Evolutionary conservation across 2,329 filamentous ascomycete genomes (phyloP), one percentile per base, ranked within the genome.

Genomic region (Pestalotiopsis sp.): DNA sequence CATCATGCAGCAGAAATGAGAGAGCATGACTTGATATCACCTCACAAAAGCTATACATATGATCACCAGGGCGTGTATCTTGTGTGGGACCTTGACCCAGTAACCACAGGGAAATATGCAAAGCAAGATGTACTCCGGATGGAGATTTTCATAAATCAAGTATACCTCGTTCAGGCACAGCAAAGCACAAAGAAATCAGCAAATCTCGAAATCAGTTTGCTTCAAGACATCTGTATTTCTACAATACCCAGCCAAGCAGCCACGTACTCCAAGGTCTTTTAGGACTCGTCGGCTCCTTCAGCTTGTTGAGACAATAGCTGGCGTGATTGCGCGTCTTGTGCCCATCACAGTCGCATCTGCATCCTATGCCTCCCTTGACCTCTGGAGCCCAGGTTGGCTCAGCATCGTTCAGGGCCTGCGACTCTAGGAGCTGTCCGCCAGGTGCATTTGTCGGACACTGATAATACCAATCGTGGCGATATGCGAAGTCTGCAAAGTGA

Each of bases 401-500:
- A 4, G 73, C 71, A 66, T 66, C 74, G 25, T 75, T 76, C 7
- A 82, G 77, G 1, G 74, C 27, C 6, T 70, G 64, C 2, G 78
- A 81, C 13, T 73, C 74, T 6, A 73, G 74, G 2, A 82, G 74
- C 69, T 83, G 81, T 5, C 77, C 78, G 14, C 75, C 78, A 0
- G 76, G 77, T 31, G 80, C 78, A 69, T 83, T 83, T 49, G 77
- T 77, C 2, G 77, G 77, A 65, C 77, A 79, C 67, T 78, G 76
- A 59, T 72, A 77, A 58, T 77, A 68, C 4, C 72, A 73, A 63
- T 78, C 78, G 70, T 84, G 82, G 36, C 78, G 75, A 72, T 84
- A 84, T 38, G 81, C 81, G 63, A 83, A 78, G 70, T 84, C 82
- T 63, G 78, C 78, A 66, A 83, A 84, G 70, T 83, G 81, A 70